Base-by-base conservation (phyloP, 768 basidiomycete genomes). In the Chalciporus pseudorubinellus region DNA sequence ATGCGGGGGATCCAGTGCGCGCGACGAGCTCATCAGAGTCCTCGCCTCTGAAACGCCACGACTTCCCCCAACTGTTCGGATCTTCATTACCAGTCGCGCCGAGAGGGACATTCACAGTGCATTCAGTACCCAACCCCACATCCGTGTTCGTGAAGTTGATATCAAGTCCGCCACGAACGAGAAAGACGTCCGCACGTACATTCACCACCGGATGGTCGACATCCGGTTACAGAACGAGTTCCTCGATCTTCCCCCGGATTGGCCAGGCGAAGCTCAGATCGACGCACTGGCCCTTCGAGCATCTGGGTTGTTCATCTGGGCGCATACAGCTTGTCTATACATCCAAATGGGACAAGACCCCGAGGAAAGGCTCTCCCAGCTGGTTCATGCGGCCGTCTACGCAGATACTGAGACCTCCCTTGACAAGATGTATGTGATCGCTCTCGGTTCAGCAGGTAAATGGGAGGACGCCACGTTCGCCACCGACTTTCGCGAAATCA, bases 261-360 rank as follows among this genome's bases (percentile, higher is more conserved):
- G 68, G 68, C 69, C 68, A 0, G 69, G 69, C 3, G 46, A 58
- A 20, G 21, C 45, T 3, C 46, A 44, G 43, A 54, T 48, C 1
- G 50, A 57, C 5, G 58, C 59, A 4, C 59, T 69, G 3, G 46
- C 54, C 1, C 42, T 62, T 12, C 68, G 68, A 18, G 67, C 68
- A 11, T 70, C 62, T 38, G 68, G 68, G 3, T 56, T 69, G 28
- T 71, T 70, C 42, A 56, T 70, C 36, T 69, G 68, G 67, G 69
- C 69, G 10, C 59, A 46, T 14, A 70, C 68, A 11, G 69, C 69
- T 6, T 69, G 68, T 53, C 59, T 57, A 19, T 70, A 70, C 19
- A 51, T 69, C 47, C 66, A 68, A 41, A 62, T 55, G 16, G 60
- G 62, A 0, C 68, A 69, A 47, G 59, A 69, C 33, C 67, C 68